phyloP scores from a whole-genome alignment of 192 early-diverging fungal genomes.

The Diversispora eburnea region DNA sequence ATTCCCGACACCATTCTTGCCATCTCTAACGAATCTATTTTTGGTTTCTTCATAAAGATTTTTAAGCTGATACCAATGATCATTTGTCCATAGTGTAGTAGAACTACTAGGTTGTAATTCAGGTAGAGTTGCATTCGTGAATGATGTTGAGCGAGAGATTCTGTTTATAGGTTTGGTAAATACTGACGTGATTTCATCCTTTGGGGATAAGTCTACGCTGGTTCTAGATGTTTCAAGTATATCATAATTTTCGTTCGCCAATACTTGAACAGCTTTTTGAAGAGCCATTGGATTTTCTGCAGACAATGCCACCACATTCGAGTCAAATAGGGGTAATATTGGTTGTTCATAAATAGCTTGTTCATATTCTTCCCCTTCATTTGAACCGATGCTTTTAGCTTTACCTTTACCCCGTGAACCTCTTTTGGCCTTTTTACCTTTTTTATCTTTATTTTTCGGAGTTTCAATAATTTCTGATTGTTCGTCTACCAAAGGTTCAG shows the following conservation, averaged over 20 bases:
- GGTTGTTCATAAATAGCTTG: not conserved
- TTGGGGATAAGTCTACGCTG: not conserved
- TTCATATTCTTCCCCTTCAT: too few species aligned
- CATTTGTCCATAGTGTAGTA: not conserved
- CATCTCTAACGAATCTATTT: not conserved
- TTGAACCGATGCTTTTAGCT: too few species aligned
- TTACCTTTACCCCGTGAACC: not conserved
- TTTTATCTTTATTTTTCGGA: too few species aligned
- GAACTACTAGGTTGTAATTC: not conserved
- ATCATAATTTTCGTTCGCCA: constrained; percentile 7
- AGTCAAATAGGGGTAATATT: not conserved
- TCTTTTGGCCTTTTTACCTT: not conserved
- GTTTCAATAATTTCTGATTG: too few species aligned
- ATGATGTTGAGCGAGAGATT: not conserved
- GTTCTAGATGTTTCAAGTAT: not conserved
- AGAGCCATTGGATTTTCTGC: not conserved
- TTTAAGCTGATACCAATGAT: constrained; percentile 8
- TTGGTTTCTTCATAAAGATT: constrained; percentile 8
- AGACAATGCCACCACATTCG: not conserved
- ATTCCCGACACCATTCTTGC: not conserved
- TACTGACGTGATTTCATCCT: too few species aligned
- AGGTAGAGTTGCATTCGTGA: not conserved
- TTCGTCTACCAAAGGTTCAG: not conserved
- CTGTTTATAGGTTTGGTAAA: not conserved
- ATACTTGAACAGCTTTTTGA: not conserved